Evolutionary conservation across 306 rosid species (phyloP).

Genomic region (Ceratonia siliqua): DNA sequence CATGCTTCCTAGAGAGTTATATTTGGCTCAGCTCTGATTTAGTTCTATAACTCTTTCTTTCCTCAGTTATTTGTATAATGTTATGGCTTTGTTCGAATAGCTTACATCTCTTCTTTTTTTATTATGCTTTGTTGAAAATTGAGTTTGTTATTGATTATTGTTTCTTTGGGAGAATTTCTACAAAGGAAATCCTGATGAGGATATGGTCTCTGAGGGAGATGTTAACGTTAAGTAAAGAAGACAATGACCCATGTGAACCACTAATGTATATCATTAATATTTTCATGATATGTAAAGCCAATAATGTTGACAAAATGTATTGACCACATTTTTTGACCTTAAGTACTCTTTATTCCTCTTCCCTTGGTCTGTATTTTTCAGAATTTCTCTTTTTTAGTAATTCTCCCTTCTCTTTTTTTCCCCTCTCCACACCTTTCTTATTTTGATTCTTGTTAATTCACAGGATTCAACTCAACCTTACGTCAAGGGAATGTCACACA

Average conservation of each 20-base stretch:
- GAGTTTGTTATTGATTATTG: background rate
- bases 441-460: conserved; percentile 29
- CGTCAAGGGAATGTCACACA: conserved; percentile 96
- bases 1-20: too few species aligned
- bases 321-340: too few species aligned
- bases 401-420: background rate
- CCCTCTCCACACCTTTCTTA: background rate
- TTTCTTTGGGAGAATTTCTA: too few species aligned
- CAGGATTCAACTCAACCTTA: conserved; percentile 95
- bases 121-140: background rate
- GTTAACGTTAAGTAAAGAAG: too few species aligned
- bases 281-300: too few species aligned
- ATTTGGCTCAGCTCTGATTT: background rate
- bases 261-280: too few species aligned
- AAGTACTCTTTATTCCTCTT: background rate
- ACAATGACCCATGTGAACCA: too few species aligned
- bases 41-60: background rate
- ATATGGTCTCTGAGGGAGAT: too few species aligned
- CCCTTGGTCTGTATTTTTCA: too few species aligned
- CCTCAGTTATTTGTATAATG: background rate
- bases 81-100: background rate
- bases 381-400: too few species aligned
- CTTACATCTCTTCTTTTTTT: background rate
- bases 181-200: too few species aligned
- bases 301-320: too few species aligned